Base-by-base conservation (phyloP, 2,329 filamentous ascomycete genomes). In the Fusarium acutatum region DNA sequence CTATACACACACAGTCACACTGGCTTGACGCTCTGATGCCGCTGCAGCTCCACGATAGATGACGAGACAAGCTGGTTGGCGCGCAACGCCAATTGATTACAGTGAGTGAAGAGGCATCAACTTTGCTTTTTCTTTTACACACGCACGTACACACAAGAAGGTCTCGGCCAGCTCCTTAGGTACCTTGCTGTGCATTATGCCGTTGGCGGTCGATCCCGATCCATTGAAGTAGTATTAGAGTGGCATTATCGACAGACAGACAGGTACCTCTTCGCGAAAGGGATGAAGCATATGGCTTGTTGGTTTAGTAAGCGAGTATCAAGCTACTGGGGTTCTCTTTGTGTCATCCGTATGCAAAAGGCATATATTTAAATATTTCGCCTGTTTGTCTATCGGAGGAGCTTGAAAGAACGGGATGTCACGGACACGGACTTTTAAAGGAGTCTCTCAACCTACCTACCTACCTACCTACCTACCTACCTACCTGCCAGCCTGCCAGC, bases 11-110 rank as follows among this genome's bases (percentile, higher is more conserved):
- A 63, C 52, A 32, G 61, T 59, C 71, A 69, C 56, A 49, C 37
- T 71, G 54, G 54, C 28, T 37, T 50, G 37, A 54, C 53, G 47
- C 35, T 61, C 18, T 67, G 64, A 43, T 72, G 37, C 53, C 62
- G n/a, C 50, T 60, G 50, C 54, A 72, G 60, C 67, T 50, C 57
- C 57, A 69, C 64, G 69, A 65, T 60, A 69, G 44, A 59, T 32
- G 64, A 47, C 60, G 40, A 58, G 50, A 67, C 43, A 59, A 71
- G 69, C 62, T 75, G 63, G 73, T 71, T 75, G 63, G 70, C 54
- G 69, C 62, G 65, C 50, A 60, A 71, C 30, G 47, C 46, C 66
- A 63, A 75, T 73, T 64, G 66, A 43, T 58, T 63, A 43, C 52
- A 60, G 57, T 18, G 44, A 56, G 38, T 22, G 54, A 53, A 47